Evolutionary conservation across 2,329 filamentous ascomycete species (phyloP), one percentile per base, ranked within the genome.

Genomic region (Fusarium mangiferae): DNA sequence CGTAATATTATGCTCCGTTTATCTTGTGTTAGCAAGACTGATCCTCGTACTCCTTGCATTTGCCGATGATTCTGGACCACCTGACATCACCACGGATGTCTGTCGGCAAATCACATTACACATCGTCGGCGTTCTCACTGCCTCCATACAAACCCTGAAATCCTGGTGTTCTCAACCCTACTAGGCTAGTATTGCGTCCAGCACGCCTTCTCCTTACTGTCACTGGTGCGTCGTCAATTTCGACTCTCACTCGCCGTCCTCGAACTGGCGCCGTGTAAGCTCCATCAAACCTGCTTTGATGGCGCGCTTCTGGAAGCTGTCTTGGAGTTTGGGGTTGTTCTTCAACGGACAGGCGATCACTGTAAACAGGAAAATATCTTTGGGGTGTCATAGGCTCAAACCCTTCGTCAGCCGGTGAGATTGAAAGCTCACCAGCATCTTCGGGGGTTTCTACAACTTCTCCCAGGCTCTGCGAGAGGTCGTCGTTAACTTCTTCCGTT

Each of bases 71-170:
- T 41, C 52, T 56, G 45, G 46, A 64, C 56, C 46, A 36, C 49
- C 52, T 72, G 54, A 51, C 54, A 60, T 55, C 56, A 70, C 58
- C 38, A 49, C 39, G 28, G 46, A 52, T 68, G 49, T 62, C 33
- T 62, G 49, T 62, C 41, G 41, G 55, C 42, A 61, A 55, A 60
- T 74, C 67, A 73, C n/a, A 33, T 74, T 62, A 73, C 24, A 33
- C 45, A 49, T 87, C 85, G 46, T 85, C 84, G 4, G 81, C 80
- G 76, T 88, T 89, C 77, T 88, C 87, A 54, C 79, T 79, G 18
- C 85, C 87, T 28, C 85, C 85, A 70, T 87, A 86, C 30, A 88
- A 78, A 18, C 86, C 85, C 69, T 78, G 78, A 67, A 85, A 86
- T 1, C 85, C 85, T n/a, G 82, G 81, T n/a, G 80, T 82, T 35